Conservation (phyloP, 345 rosid species). For the Kernera saxatilis region DNA sequence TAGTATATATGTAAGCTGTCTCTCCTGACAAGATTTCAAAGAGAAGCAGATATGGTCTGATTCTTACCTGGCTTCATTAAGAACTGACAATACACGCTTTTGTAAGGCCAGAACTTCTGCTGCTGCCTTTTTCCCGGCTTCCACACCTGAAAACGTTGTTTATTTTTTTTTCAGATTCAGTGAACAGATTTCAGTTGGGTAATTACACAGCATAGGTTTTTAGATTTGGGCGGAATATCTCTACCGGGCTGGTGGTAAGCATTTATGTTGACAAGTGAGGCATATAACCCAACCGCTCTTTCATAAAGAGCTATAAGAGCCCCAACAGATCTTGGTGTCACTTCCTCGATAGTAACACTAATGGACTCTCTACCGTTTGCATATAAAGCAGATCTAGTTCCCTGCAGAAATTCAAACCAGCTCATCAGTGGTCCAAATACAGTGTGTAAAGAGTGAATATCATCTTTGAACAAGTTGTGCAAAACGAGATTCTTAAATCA, state of each 20-base stretch:
- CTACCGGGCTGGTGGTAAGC: slow-evolving; percentile 98
- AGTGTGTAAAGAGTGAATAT: background rate
- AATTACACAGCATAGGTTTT: background rate
- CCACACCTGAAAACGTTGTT: slow-evolving; percentile 58
- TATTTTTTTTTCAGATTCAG: background rate
- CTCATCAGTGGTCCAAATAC: background rate
- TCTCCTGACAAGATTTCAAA: slow-evolving; percentile 8
- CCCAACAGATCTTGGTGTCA: slow-evolving; percentile 87
- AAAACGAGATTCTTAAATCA: background rate
- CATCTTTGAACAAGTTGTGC: background rate
- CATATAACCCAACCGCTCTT: slow-evolving; percentile 95
- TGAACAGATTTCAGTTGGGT: background rate
- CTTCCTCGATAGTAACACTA: slow-evolving; percentile 84
- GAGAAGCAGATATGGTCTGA: background rate
- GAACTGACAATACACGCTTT: slow-evolving; percentile 87
- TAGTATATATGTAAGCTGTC: background rate
- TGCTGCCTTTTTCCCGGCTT: slow-evolving; percentile 98
- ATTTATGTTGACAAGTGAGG: slow-evolving; percentile 76
- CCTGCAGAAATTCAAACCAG: slow-evolving; percentile 44
- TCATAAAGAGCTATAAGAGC: slow-evolving; percentile 92
- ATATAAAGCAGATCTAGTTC: slow-evolving; percentile 96
- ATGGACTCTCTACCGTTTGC: slow-evolving; percentile 84
- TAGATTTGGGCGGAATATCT: background rate
- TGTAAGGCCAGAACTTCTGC: slow-evolving; percentile 95
- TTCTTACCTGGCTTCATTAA: slow-evolving; percentile 84